A percentile compares a stretch with the other conserved stretches of the same genome.
Evolutionary conservation across 164 flowering plant genomes (phyloP).

Genomic region (Sedum album): DNA sequence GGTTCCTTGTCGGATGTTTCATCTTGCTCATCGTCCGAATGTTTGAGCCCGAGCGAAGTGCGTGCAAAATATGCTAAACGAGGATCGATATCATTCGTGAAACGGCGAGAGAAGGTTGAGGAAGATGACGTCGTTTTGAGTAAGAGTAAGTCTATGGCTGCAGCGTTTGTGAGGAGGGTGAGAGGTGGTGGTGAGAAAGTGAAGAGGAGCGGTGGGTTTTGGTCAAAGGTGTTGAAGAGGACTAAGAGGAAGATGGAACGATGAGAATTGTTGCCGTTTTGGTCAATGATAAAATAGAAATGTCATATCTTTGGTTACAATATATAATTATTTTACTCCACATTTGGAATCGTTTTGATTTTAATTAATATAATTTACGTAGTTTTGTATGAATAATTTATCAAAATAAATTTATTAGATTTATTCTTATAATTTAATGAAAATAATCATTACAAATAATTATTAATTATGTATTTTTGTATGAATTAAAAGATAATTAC

Average conservation of each 20-base stretch:
- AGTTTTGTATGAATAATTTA: too few relatives aligned
- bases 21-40: slow-evolving; percentile 1
- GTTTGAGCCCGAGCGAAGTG: neutral
- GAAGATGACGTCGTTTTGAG: slow-evolving; percentile 1
- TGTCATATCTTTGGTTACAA: too few relatives aligned
- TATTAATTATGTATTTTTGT: too few relatives aligned
- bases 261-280: neutral
- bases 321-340: too few relatives aligned
- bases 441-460: too few relatives aligned
- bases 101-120: neutral
- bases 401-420: too few relatives aligned
- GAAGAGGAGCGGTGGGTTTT: slow-evolving; percentile 4
- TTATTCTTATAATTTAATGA: too few relatives aligned
- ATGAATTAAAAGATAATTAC: too few relatives aligned
- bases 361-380: too few relatives aligned
- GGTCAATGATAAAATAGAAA: neutral
- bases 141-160: slow-evolving; percentile 7
- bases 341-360: too few relatives aligned
- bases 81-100: neutral
- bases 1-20: neutral
- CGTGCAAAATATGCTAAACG: neutral
- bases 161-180: slow-evolving; percentile 4
- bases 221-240: slow-evolving; percentile 10
- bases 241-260: neutral
- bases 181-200: neutral